Base-by-base conservation (phyloP, 805 yeast genomes). In the Lachancea quebecensis region DNA sequence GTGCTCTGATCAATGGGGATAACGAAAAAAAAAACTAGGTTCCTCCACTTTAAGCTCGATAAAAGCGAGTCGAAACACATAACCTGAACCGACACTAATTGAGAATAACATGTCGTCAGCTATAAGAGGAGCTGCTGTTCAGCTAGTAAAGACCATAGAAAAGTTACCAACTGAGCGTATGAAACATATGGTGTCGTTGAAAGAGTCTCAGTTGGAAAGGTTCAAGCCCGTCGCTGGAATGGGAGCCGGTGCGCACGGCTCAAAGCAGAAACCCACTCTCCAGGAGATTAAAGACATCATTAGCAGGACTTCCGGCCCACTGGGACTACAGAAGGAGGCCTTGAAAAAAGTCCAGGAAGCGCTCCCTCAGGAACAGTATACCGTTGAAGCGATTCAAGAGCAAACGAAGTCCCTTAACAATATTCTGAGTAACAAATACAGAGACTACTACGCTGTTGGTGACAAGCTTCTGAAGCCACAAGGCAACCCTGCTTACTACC, bases 401-500 rank as follows among this genome's bases (percentile, higher is more conserved):
- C 91, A 84, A 60, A 75, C 75, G 49, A 67, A 68, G 43, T 74
- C 90, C 3, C 62, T 83, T 44, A 69, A 79, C 39, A 77, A 74
- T 51, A 63, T 83, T 47, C 72, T 73, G 46, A 74, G 72, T 45
- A 81, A 81, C 59, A 80, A 81, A 56, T 81, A 81, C 69, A 73
- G 70, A 55, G 74, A 75, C 47, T 78, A 78, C 57, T 85, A 85
- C 60, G 70, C 74, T 49, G 73, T 80, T 31, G 81, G 81, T 45
- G 83, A 79, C 37, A 83, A 83, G 59, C 65, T 89, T 52, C 65
- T 78, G 56, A 71, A 65, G 53, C 97, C 97, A n/a, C 81, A 82
- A 56, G 96, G 96, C 1, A 85, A 87, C 64, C 88, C 95, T 2
- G 64, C 73, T 39, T 89, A 89, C 59, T 89, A 89, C 58, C 75